Evolutionary conservation across 2,329 filamentous ascomycete species (phyloP), one percentile per base, ranked within the genome.

Genomic region (Lomentospora prolificans): DNA sequence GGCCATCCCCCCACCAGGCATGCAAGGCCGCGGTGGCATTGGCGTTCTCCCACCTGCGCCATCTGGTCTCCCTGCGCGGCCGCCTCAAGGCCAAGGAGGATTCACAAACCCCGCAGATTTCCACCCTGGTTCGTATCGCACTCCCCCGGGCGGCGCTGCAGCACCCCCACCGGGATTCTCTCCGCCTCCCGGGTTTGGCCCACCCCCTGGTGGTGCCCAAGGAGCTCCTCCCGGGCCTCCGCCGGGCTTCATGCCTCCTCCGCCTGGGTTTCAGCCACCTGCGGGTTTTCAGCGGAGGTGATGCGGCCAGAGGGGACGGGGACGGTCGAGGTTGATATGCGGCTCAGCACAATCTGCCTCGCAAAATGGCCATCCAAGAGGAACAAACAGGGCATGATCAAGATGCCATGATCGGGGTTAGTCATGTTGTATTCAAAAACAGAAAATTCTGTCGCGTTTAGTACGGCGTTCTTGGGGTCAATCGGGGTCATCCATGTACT

Each of bases 31-130:
- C 25, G 14, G 50, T n/a, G 25, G 25, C 12, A 12, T 14, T 8
- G 28, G n/a, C 14, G 68, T 69, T 52, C 70, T 79, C 2, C 76
- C 76, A 0, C 73, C 76, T 7, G 72, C 76, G 0, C 76, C 77
- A 0, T 72, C 75, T 1, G 77, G 77, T 1, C 67, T 80, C 3
- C 77, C 77, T 0, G 74, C 76, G 0, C 69, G 77, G 14, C 77
- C 76, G 3, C 76, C 76, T 0, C 73, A 74, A 50, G 70, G 70
- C 51, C 74, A 74, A 50, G 71, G 71, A 53, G 71, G 69, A 24
- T 78, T 69, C 62, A 72, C 69, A 50, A 76, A 75, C 57, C 73
- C 74, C 4, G 74, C 72, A 50, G 73, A 76, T 57, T 77, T 74
- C 64, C 75, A 77, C 59, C 74, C 74, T 0, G 72, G 71, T 27